These are phyloP conservation scores for Cubamyces lactineus DNA, from an alignment of 768 basidiomycete species.

Conservation along the genomic window DNA sequence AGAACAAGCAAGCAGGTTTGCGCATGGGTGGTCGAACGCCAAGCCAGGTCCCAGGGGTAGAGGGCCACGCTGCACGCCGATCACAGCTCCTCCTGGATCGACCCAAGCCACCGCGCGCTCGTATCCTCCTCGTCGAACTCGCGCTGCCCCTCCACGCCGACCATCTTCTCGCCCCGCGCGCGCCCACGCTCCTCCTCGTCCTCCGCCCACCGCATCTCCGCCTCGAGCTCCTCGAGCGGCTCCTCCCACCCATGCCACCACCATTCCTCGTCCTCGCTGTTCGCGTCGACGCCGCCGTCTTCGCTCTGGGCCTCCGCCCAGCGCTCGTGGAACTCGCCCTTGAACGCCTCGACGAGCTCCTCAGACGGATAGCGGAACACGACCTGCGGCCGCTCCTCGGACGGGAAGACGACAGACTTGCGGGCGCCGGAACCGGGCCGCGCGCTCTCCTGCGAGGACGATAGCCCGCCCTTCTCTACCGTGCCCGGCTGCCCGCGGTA, in stretches of 20 bases:
- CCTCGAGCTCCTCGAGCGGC: conserved; percentile 14
- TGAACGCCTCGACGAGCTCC: conserved; percentile 20
- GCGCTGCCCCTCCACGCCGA: background rate
- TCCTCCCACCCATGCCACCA: conserved; percentile 33
- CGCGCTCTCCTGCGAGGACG: background rate
- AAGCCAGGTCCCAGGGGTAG: no score
- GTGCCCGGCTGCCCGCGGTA: conserved; percentile 15
- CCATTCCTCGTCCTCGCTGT: conserved; percentile 20
- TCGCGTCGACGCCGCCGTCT: conserved; percentile 10
- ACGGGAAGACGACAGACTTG: conserved; percentile 30
- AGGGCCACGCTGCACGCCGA: no score
- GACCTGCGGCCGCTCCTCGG: conserved; percentile 21
- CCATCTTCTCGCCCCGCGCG: background rate
- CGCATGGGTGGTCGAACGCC: no score
- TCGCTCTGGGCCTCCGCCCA: conserved; percentile 10
- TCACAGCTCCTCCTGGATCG: conserved; percentile 12
- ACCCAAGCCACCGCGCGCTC: conserved; percentile 5
- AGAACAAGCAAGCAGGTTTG: no score
- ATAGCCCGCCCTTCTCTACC: conserved; percentile 14
- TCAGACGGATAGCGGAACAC: conserved; percentile 32
- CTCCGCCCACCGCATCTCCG: background rate
- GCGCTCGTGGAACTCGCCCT: conserved; percentile 8
- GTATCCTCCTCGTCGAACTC: conserved; percentile 1
- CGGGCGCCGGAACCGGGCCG: conserved; percentile 7
- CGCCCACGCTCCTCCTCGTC: conserved; percentile 1